Percentiles rank a stretch among this genome's conserved stretches.
Conservation (phyloP, 768 basidiomycete species). For the Auricularia heimuer region DNA sequence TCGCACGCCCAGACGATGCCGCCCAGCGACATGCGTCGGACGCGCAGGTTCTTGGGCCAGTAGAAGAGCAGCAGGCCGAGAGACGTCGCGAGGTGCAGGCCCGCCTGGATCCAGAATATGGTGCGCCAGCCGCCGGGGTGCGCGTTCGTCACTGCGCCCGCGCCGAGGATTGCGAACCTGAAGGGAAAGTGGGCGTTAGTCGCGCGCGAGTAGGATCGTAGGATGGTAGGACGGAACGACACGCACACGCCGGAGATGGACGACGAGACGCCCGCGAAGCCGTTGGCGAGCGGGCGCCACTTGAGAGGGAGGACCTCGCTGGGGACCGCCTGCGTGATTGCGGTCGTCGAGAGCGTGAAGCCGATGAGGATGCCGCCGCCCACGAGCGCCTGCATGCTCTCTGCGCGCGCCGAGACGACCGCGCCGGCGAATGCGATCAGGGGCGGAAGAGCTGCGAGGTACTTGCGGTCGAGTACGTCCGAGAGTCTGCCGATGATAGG, state of each 20-base stretch:
- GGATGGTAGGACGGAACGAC: neutral
- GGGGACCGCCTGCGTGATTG: slow-evolving; percentile 8
- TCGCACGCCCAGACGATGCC: slow-evolving; percentile 6
- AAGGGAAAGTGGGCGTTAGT: too few relatives aligned
- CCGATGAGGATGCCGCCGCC: slow-evolving; percentile 10
- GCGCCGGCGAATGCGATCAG: slow-evolving; percentile 6
- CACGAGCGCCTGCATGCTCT: slow-evolving; percentile 7
- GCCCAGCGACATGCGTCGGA: neutral
- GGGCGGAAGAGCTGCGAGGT: slow-evolving; percentile 9
- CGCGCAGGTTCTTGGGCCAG: neutral
- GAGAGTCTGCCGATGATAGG: slow-evolving; percentile 7
- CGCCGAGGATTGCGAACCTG: neutral
- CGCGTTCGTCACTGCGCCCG: neutral
- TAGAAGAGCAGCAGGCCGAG: slow-evolving; percentile 3
- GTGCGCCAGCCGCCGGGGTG: slow-evolving; percentile 6
- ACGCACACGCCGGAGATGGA: neutral
- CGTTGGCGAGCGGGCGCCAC: slow-evolving; percentile 8
- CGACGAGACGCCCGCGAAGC: slow-evolving; percentile 3
- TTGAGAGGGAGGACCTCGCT: slow-evolving; percentile 8
- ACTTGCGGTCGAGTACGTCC: slow-evolving; percentile 7
- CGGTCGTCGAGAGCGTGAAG: slow-evolving; percentile 5
- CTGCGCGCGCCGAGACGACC: slow-evolving; percentile 3
- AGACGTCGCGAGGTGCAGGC: neutral
- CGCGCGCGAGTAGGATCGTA: neutral
- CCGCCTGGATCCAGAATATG: slow-evolving; percentile 8